These are phyloP conservation scores for Ophiosphaerella korrae DNA, from an alignment of 2,329 filamentous ascomycete genomes.

Conservation along the genomic window DNA sequence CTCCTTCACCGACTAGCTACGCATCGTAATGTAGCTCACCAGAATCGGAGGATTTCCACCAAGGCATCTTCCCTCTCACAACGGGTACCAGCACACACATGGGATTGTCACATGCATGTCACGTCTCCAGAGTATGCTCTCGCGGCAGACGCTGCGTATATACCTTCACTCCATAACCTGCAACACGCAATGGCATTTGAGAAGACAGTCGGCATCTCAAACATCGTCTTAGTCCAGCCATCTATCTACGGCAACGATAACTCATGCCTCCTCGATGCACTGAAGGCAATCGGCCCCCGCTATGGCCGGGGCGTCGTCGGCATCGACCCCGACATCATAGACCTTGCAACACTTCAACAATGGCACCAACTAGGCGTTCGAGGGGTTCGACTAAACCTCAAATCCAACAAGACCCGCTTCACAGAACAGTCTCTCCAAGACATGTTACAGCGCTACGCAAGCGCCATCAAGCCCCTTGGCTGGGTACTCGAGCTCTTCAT, in stretches of 20 bases:
- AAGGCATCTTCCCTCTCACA: background rate
- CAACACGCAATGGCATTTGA: slow-evolving; percentile 60
- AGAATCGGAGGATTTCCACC: background rate
- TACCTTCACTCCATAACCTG: slow-evolving; percentile 56
- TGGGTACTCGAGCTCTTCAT: slow-evolving; percentile 67
- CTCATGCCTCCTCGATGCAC: slow-evolving; percentile 61
- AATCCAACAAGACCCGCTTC: slow-evolving; percentile 55
- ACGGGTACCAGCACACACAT: slow-evolving; percentile 54
- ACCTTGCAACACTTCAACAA: slow-evolving; percentile 41
- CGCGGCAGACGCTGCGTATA: slow-evolving; percentile 56
- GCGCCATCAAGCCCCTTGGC: slow-evolving; percentile 54
- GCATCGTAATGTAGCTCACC: background rate
- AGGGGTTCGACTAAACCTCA: slow-evolving; percentile 64
- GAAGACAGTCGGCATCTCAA: slow-evolving; percentile 56
- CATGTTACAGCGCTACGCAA: slow-evolving; percentile 55
- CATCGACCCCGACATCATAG: slow-evolving; percentile 56
- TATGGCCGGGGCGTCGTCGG: slow-evolving; percentile 62
- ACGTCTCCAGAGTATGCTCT: slow-evolving; percentile 62
- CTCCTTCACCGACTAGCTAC: slow-evolving; percentile 1
- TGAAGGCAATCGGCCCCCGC: slow-evolving; percentile 55
- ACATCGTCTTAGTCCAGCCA: slow-evolving; percentile 64
- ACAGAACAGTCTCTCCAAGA: slow-evolving; percentile 49
- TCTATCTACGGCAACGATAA: slow-evolving; percentile 68
- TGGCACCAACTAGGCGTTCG: slow-evolving; percentile 65
- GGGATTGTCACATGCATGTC: slow-evolving; percentile 70